Percentiles rank a stretch among this genome's conserved stretches.
Conservation (phyloP, 352 stramenopile species). For the Globisporangium ultimum region DNA sequence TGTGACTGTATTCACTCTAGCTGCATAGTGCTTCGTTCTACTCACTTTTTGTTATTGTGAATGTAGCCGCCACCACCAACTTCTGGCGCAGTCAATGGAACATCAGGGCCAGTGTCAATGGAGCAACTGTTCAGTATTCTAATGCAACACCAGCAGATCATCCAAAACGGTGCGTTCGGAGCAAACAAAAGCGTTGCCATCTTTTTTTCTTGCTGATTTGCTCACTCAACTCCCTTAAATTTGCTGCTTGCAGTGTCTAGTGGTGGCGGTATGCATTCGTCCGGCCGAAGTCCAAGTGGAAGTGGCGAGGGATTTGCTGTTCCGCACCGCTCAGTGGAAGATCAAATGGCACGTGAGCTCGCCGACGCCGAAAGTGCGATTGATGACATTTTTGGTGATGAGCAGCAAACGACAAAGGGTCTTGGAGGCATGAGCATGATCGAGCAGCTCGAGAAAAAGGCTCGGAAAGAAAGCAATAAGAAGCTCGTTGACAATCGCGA, state of each 20-base stretch:
- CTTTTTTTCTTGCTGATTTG: neutral
- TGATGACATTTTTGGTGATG: conserved; percentile 83
- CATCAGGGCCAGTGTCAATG: conserved; percentile 67
- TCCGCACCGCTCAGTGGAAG: conserved; percentile 51
- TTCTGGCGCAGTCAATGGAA: conserved; percentile 9
- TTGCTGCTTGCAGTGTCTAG: conserved; percentile 37
- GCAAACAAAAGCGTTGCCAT: neutral
- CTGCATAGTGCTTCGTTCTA: neutral
- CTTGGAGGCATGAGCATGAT: conserved; percentile 84
- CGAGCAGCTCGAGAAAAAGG: conserved; percentile 85
- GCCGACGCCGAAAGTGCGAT: conserved; percentile 75
- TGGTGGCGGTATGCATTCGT: conserved; percentile 5
- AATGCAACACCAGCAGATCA: conserved; percentile 88
- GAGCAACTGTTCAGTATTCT: conserved; percentile 84
- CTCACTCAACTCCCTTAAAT: neutral
- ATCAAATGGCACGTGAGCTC: conserved; percentile 83
- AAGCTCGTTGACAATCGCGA: conserved; percentile 77
- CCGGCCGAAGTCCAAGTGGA: conserved; percentile 12
- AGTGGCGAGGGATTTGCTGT: conserved; percentile 13
- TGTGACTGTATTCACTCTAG: neutral
- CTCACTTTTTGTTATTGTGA: conserved; percentile 4
- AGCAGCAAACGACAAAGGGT: conserved; percentile 62
- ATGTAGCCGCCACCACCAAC: conserved; percentile 35
- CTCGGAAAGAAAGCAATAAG: conserved; percentile 83
- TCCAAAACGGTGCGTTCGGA: conserved; percentile 60